Evolutionary conservation across 176 grass and related monocot genomes (phyloP).

Genomic region (bread wheat (Triticum aestivum)): IWGSC_CS_RefSeq_v2.1 NC_057809.1:180994073-180994572

Average conservation of each 20-base stretch:
- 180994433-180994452: neutral
- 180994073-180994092: neutral
- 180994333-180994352: neutral
- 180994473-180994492: neutral
- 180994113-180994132: slow-evolving; percentile 12
- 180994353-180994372: slow-evolving; percentile 1
- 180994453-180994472: neutral
- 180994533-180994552: neutral
- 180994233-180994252: neutral
- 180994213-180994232: neutral
- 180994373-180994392: slow-evolving; percentile 5
- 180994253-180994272: neutral
- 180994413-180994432: neutral
- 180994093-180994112: slow-evolving; percentile 9
- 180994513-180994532: neutral
- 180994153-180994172: neutral
- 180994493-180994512: neutral
- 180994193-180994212: neutral
- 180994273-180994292: neutral
- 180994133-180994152: slow-evolving; percentile 1
- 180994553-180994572: neutral
- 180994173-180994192: neutral
- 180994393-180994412: neutral
- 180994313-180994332: slow-evolving; percentile 2
- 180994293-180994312: neutral